Evolutionary conservation across 352 stramenopile species (phyloP), one percentile per base, ranked within the genome.

Genomic region (Hyphochytrium catenoides): DNA sequence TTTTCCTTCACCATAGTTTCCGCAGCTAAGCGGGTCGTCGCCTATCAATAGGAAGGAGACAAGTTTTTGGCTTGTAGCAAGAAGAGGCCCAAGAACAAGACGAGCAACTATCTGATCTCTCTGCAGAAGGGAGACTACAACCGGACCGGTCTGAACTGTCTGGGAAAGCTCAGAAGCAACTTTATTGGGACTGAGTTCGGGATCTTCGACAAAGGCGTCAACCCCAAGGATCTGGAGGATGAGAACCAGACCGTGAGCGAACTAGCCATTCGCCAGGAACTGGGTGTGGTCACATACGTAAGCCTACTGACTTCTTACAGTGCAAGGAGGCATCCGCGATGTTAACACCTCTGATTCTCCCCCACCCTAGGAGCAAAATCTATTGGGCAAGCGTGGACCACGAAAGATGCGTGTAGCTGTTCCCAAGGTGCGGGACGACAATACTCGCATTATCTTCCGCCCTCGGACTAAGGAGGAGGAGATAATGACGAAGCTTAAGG

Each of bases 161-260:
- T 96, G 20, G 88, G 88, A 14, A 96, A 96, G 44, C 44, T 97
- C 14, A 62, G 87, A 17, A 64, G 77, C 11, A 96, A 96, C 56
- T 96, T 96, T 46, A 53, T 95, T 15, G 87, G 84, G n/a, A 97
- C 87, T 1, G 86, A 96, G 51, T 97, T 95, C 54, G 71, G 79
- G 14, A 82, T 94, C 43, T 94, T 90, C 44, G 86, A 95, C 53
- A 62, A 72, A 21, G 87, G 87, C 22, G 62, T 59, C 15, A 95
- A 88, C 50, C 86, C 84, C 7, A 87, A 89, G 36, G 67, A 78
- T 41, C 49, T 57, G n/a, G 69, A 79, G 25, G 59, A 74, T 35
- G 62, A 81, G 39, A 77, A 48, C n/a, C 60, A 62, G 46, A 77
- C 57, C 43, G 66, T 58, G 27, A 84, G 74, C 43, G 56, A 63